Base-by-base conservation (phyloP, 2,329 filamentous ascomycete genomes). In the Triangularia verruculosa region DNA sequence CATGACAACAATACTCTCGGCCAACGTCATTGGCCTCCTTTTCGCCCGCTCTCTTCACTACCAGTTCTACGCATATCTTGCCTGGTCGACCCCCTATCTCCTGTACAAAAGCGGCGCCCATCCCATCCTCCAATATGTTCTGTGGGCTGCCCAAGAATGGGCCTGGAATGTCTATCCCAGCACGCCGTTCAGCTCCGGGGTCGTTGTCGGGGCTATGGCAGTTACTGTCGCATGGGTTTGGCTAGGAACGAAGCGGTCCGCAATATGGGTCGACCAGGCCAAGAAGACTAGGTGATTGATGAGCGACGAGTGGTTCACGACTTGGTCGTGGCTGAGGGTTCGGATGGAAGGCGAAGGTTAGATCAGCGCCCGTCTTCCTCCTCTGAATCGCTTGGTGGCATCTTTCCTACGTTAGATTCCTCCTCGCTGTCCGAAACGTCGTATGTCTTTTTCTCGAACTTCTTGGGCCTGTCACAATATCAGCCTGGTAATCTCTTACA, bases 81-180 rank as follows among this genome's bases (percentile, higher is more conserved):
- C 90, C 27, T 97, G 93, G 93, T 85, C 90, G 13, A 92, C 91
- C 6, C 93, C 93, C 0, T 96, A 91, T 74, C 81, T 97, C 67
- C 83, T 97, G 59, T 97, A 93, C 92, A 86, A 86, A 71, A 86
- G 88, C 61, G 88, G 89, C 1, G 79, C 88, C 65, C 87, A 89
- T 70, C 89, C 90, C 0, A 73, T 89, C 11, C 71, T 89, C 30
- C 85, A 92, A 69, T 89, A 89, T 71, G 78, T 77, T 3, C 76
- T 93, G 9, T 97, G 91, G 90, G 83, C 81, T 2, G 81, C 86
- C 64, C 93, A 97, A 76, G 93, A 97, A 76, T 93, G 90, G 88
- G 92, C 91, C 12, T 97, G 93, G 93, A 96, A 97, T 70, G 87
- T 93, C 9, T 97, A 90, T 74, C 93, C 93, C n/a, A 96, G 92